phyloP scores from a whole-genome alignment of 345 rosid species.

The Hibiscus tridactylites region DNA sequence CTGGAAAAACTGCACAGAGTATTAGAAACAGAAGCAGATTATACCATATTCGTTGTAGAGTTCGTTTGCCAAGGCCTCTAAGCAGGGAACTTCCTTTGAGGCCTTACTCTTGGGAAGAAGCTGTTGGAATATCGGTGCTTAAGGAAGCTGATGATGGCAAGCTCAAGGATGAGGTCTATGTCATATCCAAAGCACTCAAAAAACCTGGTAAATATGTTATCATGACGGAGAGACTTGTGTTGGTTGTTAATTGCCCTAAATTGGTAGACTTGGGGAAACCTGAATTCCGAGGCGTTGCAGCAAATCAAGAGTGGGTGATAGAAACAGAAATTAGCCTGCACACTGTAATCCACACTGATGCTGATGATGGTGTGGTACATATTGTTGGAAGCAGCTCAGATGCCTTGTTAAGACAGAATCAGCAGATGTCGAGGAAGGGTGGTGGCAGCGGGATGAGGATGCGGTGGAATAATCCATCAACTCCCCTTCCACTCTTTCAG shows the following conservation, averaged over 20 bases:
- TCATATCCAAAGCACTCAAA: constrained; percentile 66
- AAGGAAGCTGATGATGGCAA: constrained; percentile 53
- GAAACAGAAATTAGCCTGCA: constrained; percentile 68
- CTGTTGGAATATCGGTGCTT: constrained; percentile 69
- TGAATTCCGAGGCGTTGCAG: constrained; percentile 57
- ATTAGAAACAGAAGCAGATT: constrained; percentile 74
- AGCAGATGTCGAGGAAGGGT: constrained; percentile 36
- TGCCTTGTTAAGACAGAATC: constrained; percentile 49
- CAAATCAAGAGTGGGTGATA: constrained; percentile 58
- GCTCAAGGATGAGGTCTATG: constrained; percentile 52
- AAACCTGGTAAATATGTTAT: constrained; percentile 60
- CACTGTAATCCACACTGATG: constrained; percentile 62
- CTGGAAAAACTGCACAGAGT: constrained; percentile 92
- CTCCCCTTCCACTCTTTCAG: constrained; percentile 63
- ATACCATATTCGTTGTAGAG: constrained; percentile 44
- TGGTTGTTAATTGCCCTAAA: constrained; percentile 56
- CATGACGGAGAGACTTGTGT: constrained; percentile 51
- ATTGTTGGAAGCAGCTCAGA: constrained; percentile 78
- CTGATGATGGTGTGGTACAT: constrained; percentile 43
- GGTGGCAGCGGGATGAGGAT: constrained; percentile 39
- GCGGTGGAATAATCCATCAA: constrained; percentile 42
- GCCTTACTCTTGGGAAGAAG: constrained; percentile 94
- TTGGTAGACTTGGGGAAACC: constrained; percentile 56
- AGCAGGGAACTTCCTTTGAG: constrained; percentile 71
- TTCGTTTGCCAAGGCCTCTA: constrained; percentile 72